phyloP scores from a whole-genome alignment of 2,329 filamentous ascomycete genomes.

The Zopfia rhizophila region DNA sequence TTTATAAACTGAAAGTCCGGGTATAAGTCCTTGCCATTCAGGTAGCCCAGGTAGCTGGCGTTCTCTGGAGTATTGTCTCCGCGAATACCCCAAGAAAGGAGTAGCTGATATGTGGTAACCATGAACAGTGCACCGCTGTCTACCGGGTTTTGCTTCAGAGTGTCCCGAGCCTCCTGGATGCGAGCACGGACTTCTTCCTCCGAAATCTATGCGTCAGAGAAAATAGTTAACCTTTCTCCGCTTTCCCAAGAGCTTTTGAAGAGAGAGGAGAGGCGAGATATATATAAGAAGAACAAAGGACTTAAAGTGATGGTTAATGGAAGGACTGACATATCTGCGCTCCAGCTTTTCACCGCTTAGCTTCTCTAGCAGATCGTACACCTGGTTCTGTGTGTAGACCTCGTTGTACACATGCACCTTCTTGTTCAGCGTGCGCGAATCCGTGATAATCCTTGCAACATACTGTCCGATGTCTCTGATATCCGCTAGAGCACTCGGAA shows the following conservation, averaged over 20 bases:
- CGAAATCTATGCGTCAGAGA: too few species aligned
- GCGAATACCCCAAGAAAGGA: slow-evolving; percentile 59
- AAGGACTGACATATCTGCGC: slow-evolving; percentile 6
- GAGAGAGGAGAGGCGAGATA: too few species aligned
- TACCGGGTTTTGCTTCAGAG: too few species aligned
- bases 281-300: background rate
- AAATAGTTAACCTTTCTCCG: too few species aligned
- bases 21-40: slow-evolving; percentile 63
- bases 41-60: slow-evolving; percentile 65
- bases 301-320: background rate
- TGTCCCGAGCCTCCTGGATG: too few species aligned
- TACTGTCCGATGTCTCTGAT: slow-evolving; percentile 63
- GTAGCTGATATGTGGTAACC: slow-evolving; percentile 50
- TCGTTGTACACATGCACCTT: slow-evolving; percentile 62
- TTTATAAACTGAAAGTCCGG: slow-evolving; percentile 53
- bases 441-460: slow-evolving; percentile 61
- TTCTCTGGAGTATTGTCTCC: slow-evolving; percentile 65
- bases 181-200: too few species aligned
- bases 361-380: slow-evolving; percentile 59
- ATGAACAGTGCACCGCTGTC: background rate
- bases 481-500: slow-evolving; percentile 58
- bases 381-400: slow-evolving; percentile 57
- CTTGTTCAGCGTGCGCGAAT: slow-evolving; percentile 64
- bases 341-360: slow-evolving; percentile 26
- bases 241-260: too few species aligned